Evolutionary conservation across 108 stramenopile genomes (phyloP).

Genomic region (Cyclotella distinguenda): DNA sequence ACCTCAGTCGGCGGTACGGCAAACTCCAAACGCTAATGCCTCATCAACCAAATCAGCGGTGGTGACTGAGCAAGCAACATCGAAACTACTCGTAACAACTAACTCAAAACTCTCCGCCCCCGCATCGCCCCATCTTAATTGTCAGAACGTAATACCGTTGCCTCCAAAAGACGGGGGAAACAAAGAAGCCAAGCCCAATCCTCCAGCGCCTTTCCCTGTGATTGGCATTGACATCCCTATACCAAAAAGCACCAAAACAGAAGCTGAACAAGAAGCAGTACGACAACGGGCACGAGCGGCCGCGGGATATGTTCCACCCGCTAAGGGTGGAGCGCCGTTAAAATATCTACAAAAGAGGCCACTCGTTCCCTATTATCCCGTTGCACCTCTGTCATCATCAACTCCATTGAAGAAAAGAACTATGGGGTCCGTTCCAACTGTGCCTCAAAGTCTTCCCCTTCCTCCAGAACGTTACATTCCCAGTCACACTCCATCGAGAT

Average conservation of each 20-base stretch:
- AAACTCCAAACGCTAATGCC: background rate
- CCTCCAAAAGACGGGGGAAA: background rate
- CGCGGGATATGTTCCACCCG: conserved; percentile 73
- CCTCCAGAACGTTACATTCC: conserved; percentile 16
- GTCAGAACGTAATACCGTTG: background rate
- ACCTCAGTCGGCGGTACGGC: conserved; percentile 1
- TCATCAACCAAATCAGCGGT: conserved; percentile 2
- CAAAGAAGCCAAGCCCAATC: conserved; percentile 1
- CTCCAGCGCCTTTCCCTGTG: conserved; percentile 20
- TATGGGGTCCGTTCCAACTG: conserved; percentile 5
- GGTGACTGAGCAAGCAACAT: background rate
- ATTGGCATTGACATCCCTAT: conserved; percentile 39
- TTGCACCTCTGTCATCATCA: conserved; percentile 2
- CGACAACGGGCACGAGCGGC: conserved; percentile 75
- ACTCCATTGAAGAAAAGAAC: conserved; percentile 32
- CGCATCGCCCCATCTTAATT: background rate
- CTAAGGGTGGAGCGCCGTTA: conserved; percentile 19
- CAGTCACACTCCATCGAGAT: conserved; percentile 29
- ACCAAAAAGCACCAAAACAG: conserved; percentile 59
- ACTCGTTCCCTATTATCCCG: background rate
- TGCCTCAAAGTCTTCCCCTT: background rate
- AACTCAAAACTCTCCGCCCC: background rate
- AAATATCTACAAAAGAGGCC: background rate
- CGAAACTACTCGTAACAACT: conserved; percentile 4
- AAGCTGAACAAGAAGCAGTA: conserved; percentile 64